These are phyloP conservation scores for Aspergillus sp. DNA, from an alignment of 2,329 filamentous ascomycete species.

Conservation along the genomic window DNA sequence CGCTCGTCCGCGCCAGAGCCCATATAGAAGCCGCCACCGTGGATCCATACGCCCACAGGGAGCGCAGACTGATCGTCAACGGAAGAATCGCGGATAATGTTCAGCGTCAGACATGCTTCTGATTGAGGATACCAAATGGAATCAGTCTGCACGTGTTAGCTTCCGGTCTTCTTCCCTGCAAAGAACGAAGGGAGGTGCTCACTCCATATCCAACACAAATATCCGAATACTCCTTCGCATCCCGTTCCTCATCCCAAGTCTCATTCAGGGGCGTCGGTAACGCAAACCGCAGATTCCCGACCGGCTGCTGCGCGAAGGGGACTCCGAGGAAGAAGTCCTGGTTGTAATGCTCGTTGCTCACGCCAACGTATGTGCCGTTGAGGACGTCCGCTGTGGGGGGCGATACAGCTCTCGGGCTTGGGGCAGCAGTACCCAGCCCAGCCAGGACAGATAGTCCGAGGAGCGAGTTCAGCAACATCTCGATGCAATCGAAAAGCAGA, in stretches of 20 bases:
- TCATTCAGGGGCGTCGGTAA: conserved; percentile 51
- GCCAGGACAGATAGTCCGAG: not conserved
- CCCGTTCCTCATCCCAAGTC: conserved; percentile 42
- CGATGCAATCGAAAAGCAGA: not conserved
- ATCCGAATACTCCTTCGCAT: conserved; percentile 48
- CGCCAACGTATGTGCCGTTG: conserved; percentile 52
- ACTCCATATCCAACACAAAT: conserved; percentile 55
- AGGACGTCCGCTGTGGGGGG: conserved; percentile 34
- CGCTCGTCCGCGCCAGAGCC: conserved; percentile 54
- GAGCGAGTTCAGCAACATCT: not conserved
- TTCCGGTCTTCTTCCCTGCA: not conserved
- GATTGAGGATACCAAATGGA: conserved; percentile 37
- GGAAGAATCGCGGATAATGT: conserved; percentile 54
- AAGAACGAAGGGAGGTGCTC: conserved; percentile 20
- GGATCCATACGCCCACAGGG: conserved; percentile 63
- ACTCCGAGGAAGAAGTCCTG: conserved; percentile 58
- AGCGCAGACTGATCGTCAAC: conserved; percentile 43
- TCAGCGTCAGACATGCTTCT: conserved; percentile 64
- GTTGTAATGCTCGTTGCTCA: conserved; percentile 40
- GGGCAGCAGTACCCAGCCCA: not conserved
- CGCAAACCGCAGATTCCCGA: conserved; percentile 54
- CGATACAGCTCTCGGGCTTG: conserved; percentile 19
- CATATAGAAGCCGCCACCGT: conserved; percentile 55
- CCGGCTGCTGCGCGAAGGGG: conserved; percentile 58
- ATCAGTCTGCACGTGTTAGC: conserved; percentile 24